Evolutionary conservation across 495 filamentous ascomycete species (phyloP), one percentile per base, ranked within the genome.

Genomic region (Xylaria sp.): DNA sequence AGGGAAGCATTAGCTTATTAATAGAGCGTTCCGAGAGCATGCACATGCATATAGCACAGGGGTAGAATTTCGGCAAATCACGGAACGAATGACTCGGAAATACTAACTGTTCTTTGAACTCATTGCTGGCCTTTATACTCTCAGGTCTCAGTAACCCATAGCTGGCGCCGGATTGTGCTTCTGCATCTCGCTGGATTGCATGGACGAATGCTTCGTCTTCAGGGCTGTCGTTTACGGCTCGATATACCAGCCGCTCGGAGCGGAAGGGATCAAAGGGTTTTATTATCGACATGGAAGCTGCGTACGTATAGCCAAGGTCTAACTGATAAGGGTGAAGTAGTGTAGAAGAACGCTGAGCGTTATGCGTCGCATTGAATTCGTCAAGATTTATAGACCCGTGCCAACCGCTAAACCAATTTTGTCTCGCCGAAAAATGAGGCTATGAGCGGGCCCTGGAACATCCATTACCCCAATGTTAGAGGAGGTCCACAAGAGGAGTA

Each of bases 211-310:
- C 52, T n/a, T 79, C 72, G 63, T 83, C 82, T 14, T 72, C 48
- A 8, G 70, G 64, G 65, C 68, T 74, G 17, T 80, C 76, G 61
- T 82, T 77, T 11, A 81, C 69, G 24, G 81, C 77, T 29, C 78
- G 78, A 71, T 81, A 82, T 26, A 81, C 44, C 11, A 84, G 78
- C 40, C 80, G 76, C 31, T 74, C 61, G 15, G 79, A 81, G 40
- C 61, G 74, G 48, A 76, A 81, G 35, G 77, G 74, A 41, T 78
- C 69, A 29, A 70, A 72, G 4, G 74, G 72, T 44, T 68, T 70
- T 21, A 68, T 53, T 19, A 19, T 50, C 31, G 69, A 67, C 69
- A 71, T 71, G 61, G 9, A 26, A 69, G 26, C 17, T 61, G 1
- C 15, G 12, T 26, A 43, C 14, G 12, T 29, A 61, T 37, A 52